Evolutionary conservation across 352 stramenopile species (phyloP).

Genomic region (Pythium plurisporium): DNA sequence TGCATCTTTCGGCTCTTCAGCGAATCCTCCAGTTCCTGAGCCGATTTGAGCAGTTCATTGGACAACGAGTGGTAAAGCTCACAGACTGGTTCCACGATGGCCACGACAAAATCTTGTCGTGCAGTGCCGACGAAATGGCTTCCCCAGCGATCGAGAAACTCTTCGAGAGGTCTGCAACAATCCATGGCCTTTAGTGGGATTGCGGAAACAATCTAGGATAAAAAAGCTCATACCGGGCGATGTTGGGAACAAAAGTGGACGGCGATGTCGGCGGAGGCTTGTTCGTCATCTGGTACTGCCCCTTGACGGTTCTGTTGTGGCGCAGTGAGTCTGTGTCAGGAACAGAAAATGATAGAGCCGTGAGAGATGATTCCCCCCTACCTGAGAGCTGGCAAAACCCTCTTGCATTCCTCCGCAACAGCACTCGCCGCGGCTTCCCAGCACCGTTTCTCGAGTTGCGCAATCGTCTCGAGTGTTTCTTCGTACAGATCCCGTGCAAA

Average conservation of each 20-base stretch:
- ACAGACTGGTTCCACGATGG: slow-evolving; percentile 58
- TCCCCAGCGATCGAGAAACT: slow-evolving; percentile 75
- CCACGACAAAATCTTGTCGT: slow-evolving; percentile 42
- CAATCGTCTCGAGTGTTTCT: slow-evolving; percentile 36
- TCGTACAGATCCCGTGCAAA: slow-evolving; percentile 41
- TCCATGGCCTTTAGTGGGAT: not conserved
- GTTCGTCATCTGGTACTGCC: slow-evolving; percentile 89
- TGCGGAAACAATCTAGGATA: not conserved
- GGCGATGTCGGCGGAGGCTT: slow-evolving; percentile 62
- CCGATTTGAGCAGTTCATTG: slow-evolving; percentile 70
- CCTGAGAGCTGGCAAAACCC: slow-evolving; percentile 77
- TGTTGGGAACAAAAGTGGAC: slow-evolving; percentile 76
- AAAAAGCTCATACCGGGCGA: slow-evolving; percentile 40
- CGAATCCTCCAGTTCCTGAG: slow-evolving; percentile 78
- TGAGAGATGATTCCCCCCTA: too few species aligned
- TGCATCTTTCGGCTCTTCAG: slow-evolving; percentile 87
- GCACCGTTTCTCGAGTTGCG: slow-evolving; percentile 46
- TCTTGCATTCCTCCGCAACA: slow-evolving; percentile 82
- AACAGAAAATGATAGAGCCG: too few species aligned
- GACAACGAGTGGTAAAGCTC: slow-evolving; percentile 59
- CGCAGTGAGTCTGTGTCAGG: not conserved
- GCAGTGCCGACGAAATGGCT: slow-evolving; percentile 37
- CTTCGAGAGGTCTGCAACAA: slow-evolving; percentile 47
- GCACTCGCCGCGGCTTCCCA: slow-evolving; percentile 57
- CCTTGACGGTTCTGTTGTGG: slow-evolving; percentile 67